Evolutionary conservation across 2,329 filamentous ascomycete species (phyloP), one percentile per base, ranked within the genome.

Genomic region (Pseudocercospora ulei): DNA sequence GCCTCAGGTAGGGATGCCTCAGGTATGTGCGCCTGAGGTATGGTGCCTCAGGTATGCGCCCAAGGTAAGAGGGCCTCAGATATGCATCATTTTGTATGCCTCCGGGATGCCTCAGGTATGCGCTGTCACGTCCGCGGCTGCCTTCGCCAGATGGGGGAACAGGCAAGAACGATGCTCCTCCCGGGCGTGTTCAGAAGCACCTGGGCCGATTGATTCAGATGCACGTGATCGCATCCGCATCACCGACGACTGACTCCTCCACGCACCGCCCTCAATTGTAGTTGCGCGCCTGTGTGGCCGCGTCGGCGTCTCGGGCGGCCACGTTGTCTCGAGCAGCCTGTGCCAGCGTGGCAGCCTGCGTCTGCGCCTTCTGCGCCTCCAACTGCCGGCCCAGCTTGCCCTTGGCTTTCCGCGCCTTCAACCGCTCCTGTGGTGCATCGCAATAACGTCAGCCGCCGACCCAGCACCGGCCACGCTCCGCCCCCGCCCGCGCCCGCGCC

Each of bases 361-460:
- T 85, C 65, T 83, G 76, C 52, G 75, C 77, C 65, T 81, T 82
- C 63, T 93, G 82, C 22, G 77, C 78, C 38, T 78, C 73, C 8
- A 94, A 67, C 56, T 86, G 78, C 19, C 69, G 65, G 20, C 73
- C 72, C 7, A 92, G 68, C 57, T 85, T 87, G 9, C 82, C 78
- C 52, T 76, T 75, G 30, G 65, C 64, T 62, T 66, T 76, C 3
- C 56, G 45, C 20, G 73, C 72, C 51, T 77, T 74, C 12, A 76
- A 77, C 48, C 83, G 73, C 57, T 79, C 78, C 81, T 86, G 51
- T 5, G 23, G 14, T 11, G 18, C 18, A 36, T 11, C 11, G 26
- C 29, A n/a, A n/a, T n/a, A 20, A 22, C 11, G 33, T 31, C 23
- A 36, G 17, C 31, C 14, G 13, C 5, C 13, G 16, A 4, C 8